Evolutionary conservation across 768 basidiomycete species (phyloP), one percentile per base, ranked within the genome.

Genomic region (Cyclocybe aegerita): DNA sequence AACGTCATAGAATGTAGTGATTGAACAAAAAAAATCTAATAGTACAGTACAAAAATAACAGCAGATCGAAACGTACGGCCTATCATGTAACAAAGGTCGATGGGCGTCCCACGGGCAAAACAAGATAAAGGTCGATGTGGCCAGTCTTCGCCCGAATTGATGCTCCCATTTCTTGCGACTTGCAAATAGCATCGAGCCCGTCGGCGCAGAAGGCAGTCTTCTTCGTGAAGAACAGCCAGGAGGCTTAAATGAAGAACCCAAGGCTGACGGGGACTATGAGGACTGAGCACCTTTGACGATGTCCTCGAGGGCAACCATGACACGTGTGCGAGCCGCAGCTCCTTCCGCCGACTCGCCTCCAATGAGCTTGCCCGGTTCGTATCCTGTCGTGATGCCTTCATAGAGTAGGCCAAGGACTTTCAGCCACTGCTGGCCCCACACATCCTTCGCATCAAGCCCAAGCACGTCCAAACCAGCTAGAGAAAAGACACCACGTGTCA

Each of bases 391-490:
- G 36, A 81, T 72, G 7, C 84, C 83, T 45, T 84, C 77, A 54
- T 90, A 83, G 10, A 91, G 63, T 10, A 88, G 64, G 17, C 72
- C 76, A 15, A 93, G 74, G 45, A 91, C 66, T 64, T 91, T 91
- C 50, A 83, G 67, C 83, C 87, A 92, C 64, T 92, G 90, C 35
- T 73, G 68, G n/a, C 90, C 90, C 84, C 86, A 92, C 7, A 87
- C 67, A 23, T 73, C 66, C 48, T 72, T 71, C 7, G 85, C 86
- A 43, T 81, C 73, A 17, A 71, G 54, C 2, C 90, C 88, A 56
- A 85, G 75, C 30, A 90, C 86, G 45, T 90, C 87, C 17, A 92
- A 65, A 12, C 79, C 89, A 57, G 80, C 89, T 91, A 35, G 41
- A 47, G 16, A 50, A 36, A 51, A 45, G 12, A 50, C 52, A 30